A percentile compares a stretch with the other conserved stretches of the same genome.
These are phyloP conservation scores for Talaromyces sp. DNA, from an alignment of 2,329 filamentous ascomycete genomes.

Conservation along the genomic window DNA sequence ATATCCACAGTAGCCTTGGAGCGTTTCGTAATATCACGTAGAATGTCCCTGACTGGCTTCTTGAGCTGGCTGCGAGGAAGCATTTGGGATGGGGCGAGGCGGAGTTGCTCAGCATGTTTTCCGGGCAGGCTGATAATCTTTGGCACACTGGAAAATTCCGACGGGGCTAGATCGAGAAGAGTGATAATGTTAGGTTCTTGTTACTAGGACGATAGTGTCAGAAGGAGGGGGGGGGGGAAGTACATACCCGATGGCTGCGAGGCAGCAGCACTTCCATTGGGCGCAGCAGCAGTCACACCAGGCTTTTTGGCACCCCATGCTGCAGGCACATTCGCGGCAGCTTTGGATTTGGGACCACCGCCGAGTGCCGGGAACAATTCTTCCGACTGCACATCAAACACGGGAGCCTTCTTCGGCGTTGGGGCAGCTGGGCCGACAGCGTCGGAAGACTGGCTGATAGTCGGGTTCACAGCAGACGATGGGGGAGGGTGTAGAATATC, in stretches of 20 bases:
- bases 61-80: conserved; percentile 72
- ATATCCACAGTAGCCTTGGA: conserved; percentile 83
- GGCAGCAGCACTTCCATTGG: conserved; percentile 53
- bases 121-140: conserved; percentile 72
- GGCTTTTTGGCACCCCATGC: conserved; percentile 70
- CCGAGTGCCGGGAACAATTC: conserved; percentile 94
- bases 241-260: conserved; percentile 46
- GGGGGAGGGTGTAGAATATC: conserved; percentile 56
- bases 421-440: conserved; percentile 18
- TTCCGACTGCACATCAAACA: conserved; percentile 78
- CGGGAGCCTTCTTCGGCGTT: conserved; percentile 34
- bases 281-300: conserved; percentile 31
- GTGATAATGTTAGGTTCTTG: not conserved
- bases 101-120: conserved; percentile 72
- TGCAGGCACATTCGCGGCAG: conserved; percentile 57
- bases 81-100: conserved; percentile 70
- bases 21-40: conserved; percentile 88
- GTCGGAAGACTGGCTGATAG: conserved; percentile 12
- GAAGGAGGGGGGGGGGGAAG: not conserved
- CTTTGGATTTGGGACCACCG: conserved; percentile 58
- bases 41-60: conserved; percentile 76
- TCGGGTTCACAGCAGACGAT: conserved; percentile 33
- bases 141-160: conserved; percentile 36
- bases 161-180: conserved; percentile 45
- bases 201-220: not conserved